Evolutionary conservation across 148 eudicot genomes (phyloP), one percentile per base, ranked within the genome.

Genomic region (Dysphania ambrosioides): DNA sequence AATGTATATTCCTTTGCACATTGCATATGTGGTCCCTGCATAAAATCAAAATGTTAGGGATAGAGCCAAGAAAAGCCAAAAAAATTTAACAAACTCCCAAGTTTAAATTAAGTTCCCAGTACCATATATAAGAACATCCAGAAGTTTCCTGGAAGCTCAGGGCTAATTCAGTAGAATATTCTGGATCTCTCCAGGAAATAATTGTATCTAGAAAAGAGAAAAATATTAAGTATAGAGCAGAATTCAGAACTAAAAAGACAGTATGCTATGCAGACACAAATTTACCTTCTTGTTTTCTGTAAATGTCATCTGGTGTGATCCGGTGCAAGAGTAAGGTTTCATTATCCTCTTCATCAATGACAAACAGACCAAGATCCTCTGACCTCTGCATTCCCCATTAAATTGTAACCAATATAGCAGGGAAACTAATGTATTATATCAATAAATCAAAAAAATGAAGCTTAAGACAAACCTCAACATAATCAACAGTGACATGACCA

Each of bases 101-200:
- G 49, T 13, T 66, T 35, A 66, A 49, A 29, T 36, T 35, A 6
- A 27, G 56, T 49, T 74, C 35, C 49, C 38, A 41, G 66, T 85
- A 89, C 99, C 99, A 96, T 81, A 92, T 88, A 81, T 89, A 89
- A 70, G 94, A 88, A 88, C 97, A 92, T 58, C 97, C 97, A 51
- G 97, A 83, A 59, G 76, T 80, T 80, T 96, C 99, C 79, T 90
- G 97, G 82, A 96, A 96, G 86, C 99, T 96, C 76, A 96, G 97
- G 67, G 99, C 99, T 74, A 96, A 69, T 71, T 96, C 97, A 36
- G 87, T 85, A 60, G 91, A 87, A 83, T 59, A 88, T 51, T 90
- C 97, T 7, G 97, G 97, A 85, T 96, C 99, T 79, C 90, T 89
- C 99, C 99, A 96, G 30, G 99, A 96, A 75, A 96, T 92, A 72